phyloP scores from a whole-genome alignment of 2,329 filamentous ascomycete genomes.

The Aspergillus pseudoglaucus region DNA sequence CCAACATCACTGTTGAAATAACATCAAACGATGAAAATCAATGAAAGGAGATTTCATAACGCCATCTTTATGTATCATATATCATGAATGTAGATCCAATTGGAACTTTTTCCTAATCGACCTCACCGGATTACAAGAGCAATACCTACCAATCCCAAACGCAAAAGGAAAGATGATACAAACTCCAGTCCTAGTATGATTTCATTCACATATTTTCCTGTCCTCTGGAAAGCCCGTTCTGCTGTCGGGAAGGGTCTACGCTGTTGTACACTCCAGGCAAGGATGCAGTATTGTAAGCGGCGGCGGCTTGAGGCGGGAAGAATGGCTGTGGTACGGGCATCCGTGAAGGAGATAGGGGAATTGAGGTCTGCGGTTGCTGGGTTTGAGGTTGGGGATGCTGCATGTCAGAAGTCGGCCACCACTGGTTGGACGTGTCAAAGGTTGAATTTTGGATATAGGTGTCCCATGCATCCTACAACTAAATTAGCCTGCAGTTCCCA shows the following conservation, averaged over 20 bases:
- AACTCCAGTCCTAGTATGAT: no score
- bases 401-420: conserved; percentile 33
- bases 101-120: not conserved
- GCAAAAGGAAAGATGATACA: no score
- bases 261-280: no score
- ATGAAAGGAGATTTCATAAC: not conserved
- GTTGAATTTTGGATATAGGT: conserved; percentile 58
- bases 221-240: no score
- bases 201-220: no score
- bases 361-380: conserved; percentile 14
- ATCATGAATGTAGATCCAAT: not conserved
- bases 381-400: conserved; percentile 19
- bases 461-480: conserved; percentile 58
- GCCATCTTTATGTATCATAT: not conserved
- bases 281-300: not conserved
- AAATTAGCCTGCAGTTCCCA: conserved; percentile 18
- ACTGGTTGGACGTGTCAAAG: conserved; percentile 34
- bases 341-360: conserved; percentile 17
- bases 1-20: not conserved
- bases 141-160: no score
- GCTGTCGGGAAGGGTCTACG: no score
- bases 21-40: not conserved
- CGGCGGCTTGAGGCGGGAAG: not conserved
- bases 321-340: conserved; percentile 10
- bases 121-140: not conserved